A percentile compares a stretch with the other conserved stretches of the same genome.
These are phyloP conservation scores for Saccharomyces pastorianus DNA, from an alignment of 1,139 yeast species.

Conservation along the genomic window DNA sequence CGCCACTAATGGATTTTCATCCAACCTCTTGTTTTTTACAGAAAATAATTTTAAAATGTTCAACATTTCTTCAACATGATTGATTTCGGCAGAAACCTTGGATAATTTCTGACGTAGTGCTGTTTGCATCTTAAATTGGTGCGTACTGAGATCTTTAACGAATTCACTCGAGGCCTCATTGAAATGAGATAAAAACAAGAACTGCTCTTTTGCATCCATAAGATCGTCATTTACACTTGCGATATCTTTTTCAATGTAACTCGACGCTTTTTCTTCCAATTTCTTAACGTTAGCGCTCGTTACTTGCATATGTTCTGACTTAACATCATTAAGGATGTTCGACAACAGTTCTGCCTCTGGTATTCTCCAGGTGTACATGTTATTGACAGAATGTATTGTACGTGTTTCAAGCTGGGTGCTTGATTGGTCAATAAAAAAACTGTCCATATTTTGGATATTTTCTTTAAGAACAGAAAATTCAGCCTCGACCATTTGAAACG, in stretches of 20 bases:
- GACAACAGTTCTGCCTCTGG: constrained; percentile 30
- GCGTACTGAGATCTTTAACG: constrained; percentile 15
- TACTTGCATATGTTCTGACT: neutral
- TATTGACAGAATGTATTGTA: constrained; percentile 15
- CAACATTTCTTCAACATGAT: constrained; percentile 12
- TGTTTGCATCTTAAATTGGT: constrained; percentile 18
- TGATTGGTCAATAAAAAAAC: constrained; percentile 34
- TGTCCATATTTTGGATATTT: constrained; percentile 30
- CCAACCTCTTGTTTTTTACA: constrained; percentile 9
- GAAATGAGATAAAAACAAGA: constrained; percentile 9
- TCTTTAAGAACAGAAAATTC: constrained; percentile 34
- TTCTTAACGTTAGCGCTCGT: neutral
- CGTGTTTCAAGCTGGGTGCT: constrained; percentile 14
- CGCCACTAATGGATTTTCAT: constrained; percentile 15
- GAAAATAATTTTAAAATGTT: constrained; percentile 19
- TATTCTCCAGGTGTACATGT: constrained; percentile 37
- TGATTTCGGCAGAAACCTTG: constrained; percentile 8
- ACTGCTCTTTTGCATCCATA: constrained; percentile 10
- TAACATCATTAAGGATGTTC: constrained; percentile 15
- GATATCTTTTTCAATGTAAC: constrained; percentile 1
- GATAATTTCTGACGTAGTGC: constrained; percentile 19
- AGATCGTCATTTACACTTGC: constrained; percentile 4
- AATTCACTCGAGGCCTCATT: constrained; percentile 8
- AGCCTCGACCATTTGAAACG: constrained; percentile 36
- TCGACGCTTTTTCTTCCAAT: constrained; percentile 4